A percentile compares a stretch with the other conserved stretches of the same genome.
phyloP scores from a whole-genome alignment of 1,284 basidiomycete species.

The Acaromyces ingoldii region DNA sequence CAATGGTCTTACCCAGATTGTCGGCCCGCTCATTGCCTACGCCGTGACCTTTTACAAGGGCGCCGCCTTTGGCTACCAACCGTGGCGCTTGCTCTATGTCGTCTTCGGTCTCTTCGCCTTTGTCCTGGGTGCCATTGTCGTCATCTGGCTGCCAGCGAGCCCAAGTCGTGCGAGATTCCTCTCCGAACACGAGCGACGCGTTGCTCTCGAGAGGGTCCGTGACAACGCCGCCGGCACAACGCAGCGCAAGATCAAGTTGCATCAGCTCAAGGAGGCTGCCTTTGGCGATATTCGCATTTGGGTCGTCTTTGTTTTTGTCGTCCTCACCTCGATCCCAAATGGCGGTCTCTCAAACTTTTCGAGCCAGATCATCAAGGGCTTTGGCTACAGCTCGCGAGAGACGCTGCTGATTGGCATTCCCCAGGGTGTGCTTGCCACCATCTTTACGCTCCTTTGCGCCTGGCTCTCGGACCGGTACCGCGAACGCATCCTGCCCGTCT shows the following conservation, averaged over 20 bases:
- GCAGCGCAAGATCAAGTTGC: slow-evolving; percentile 61
- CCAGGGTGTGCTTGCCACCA: slow-evolving; percentile 58
- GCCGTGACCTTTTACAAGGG: slow-evolving; percentile 59
- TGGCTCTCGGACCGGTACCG: slow-evolving; percentile 31
- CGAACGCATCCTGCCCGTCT: slow-evolving; percentile 61
- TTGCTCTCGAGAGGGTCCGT: slow-evolving; percentile 64
- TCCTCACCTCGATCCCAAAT: slow-evolving; percentile 7
- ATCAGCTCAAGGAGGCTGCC: slow-evolving; percentile 3
- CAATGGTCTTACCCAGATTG: slow-evolving; percentile 63
- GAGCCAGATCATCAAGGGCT: slow-evolving; percentile 34
- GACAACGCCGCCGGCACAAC: slow-evolving; percentile 64
- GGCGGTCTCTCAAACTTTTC: slow-evolving; percentile 14
- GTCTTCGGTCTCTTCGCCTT: slow-evolving; percentile 63
- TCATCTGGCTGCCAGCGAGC: slow-evolving; percentile 65
- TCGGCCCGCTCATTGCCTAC: slow-evolving; percentile 66
- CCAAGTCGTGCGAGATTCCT: slow-evolving; percentile 62
- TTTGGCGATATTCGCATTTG: slow-evolving; percentile 3
- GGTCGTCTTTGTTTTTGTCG: not conserved
- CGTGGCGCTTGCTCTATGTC: slow-evolving; percentile 63
- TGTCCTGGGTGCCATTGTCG: slow-evolving; percentile 59
- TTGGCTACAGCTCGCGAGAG: slow-evolving; percentile 66
- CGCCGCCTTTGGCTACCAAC: slow-evolving; percentile 11
- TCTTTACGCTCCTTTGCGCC: slow-evolving; percentile 60
- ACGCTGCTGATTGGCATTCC: slow-evolving; percentile 64
- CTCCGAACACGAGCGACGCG: slow-evolving; percentile 61